phyloP scores from a whole-genome alignment of 257 asterid species.

The Striga asiatica region DNA sequence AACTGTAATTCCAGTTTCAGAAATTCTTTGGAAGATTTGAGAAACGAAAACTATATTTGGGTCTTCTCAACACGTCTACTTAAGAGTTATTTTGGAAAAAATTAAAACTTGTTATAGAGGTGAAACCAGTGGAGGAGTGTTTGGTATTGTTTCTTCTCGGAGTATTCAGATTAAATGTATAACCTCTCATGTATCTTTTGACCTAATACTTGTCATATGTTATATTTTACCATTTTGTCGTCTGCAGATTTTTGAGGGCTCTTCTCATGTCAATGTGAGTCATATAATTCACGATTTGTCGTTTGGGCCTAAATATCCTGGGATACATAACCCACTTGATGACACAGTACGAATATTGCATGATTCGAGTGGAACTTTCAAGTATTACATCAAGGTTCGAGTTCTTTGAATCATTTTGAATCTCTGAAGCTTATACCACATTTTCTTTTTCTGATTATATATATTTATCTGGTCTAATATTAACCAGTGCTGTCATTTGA shows the following conservation, averaged over 20 bases:
- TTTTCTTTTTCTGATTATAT: not conserved
- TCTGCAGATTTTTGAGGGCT: slow-evolving; percentile 75
- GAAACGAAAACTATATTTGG: not conserved
- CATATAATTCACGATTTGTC: slow-evolving; percentile 88
- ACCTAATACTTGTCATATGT: not conserved
- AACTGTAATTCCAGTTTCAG: not conserved
- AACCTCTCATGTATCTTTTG: not conserved
- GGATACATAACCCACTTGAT: slow-evolving; percentile 95
- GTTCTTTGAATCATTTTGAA: slow-evolving; percentile 4
- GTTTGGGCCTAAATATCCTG: slow-evolving; percentile 97
- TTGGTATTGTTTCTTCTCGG: not conserved
- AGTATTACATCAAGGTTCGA: slow-evolving; percentile 90
- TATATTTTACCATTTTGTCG: slow-evolving; percentile 8
- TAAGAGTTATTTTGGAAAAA: not conserved
- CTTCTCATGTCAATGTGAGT: slow-evolving; percentile 92
- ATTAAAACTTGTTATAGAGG: not conserved
- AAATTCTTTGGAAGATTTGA: not conserved
- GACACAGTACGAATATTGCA: slow-evolving; percentile 73
- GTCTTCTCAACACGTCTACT: not conserved
- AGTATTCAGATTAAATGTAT: not conserved
- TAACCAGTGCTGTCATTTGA: slow-evolving; percentile 1
- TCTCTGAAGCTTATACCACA: not conserved
- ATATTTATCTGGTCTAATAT: too few relatives aligned
- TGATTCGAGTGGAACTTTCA: slow-evolving; percentile 89
- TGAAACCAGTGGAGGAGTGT: not conserved